Conservation (phyloP, 805 yeast species). For the Allodekkera sacchari region DNA sequence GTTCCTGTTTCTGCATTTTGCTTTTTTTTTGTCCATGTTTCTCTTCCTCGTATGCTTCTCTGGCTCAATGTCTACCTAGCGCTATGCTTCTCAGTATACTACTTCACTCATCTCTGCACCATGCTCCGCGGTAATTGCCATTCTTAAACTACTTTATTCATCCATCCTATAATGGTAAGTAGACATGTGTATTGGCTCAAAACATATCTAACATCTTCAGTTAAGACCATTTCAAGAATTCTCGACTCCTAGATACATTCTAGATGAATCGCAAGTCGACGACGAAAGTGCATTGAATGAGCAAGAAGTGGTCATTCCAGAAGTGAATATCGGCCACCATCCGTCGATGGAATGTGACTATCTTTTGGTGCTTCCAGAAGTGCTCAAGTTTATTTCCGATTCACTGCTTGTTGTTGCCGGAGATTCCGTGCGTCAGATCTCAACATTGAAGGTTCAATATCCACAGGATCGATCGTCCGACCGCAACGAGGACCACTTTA, state of each 20-base stretch:
- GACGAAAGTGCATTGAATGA: constrained; percentile 11
- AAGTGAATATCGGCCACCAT: constrained; percentile 16
- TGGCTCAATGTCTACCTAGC: too few species aligned
- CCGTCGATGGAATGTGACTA: constrained; percentile 12
- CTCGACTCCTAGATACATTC: constrained; percentile 37
- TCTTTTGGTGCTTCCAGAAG: constrained; percentile 25
- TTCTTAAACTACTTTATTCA: too few species aligned
- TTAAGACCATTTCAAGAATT: constrained; percentile 41
- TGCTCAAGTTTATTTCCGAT: constrained; percentile 16
- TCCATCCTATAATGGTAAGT: too few species aligned
- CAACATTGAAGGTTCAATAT: constrained; percentile 9
- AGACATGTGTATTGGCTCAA: too few species aligned
- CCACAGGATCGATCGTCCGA: constrained; percentile 5
- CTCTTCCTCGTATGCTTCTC: too few species aligned
- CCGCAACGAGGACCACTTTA: constrained; percentile 21
- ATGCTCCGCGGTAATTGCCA: too few species aligned
- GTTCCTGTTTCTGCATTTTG: too few species aligned
- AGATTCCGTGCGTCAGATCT: constrained; percentile 7
- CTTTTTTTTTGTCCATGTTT: too few species aligned
- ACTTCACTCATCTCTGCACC: too few species aligned
- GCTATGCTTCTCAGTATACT: too few species aligned
- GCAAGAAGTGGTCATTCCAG: constrained; percentile 20
- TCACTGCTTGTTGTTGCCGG: constrained; percentile 9
- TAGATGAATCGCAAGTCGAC: constrained; percentile 28
- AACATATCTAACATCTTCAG: constrained; percentile 16